phyloP scores from a whole-genome alignment of 768 basidiomycete species.

The Cubamyces lactineus region DNA sequence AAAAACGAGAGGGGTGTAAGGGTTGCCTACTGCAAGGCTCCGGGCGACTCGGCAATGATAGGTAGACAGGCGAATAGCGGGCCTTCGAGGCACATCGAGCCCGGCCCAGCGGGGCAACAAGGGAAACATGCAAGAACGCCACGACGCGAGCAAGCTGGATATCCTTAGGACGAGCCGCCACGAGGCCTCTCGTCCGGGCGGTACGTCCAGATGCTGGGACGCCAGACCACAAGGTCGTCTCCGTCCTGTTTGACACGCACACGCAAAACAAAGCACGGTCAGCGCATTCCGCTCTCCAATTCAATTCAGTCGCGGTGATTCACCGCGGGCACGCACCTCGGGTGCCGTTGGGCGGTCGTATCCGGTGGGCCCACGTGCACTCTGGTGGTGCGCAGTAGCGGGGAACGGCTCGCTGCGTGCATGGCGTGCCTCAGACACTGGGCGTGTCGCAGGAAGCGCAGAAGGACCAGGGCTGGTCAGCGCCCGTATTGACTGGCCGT shows the following conservation, averaged over 20 bases:
- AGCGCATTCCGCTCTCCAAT: not conserved
- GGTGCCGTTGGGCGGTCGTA: conserved; percentile 18
- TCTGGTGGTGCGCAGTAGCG: conserved; percentile 2
- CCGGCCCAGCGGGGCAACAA: conserved; percentile 15
- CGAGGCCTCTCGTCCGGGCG: conserved; percentile 26
- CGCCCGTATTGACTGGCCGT: conserved; percentile 1
- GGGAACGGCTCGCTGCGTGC: conserved; percentile 17
- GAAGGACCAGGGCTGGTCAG: conserved; percentile 12
- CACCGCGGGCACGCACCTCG: conserved; percentile 21
- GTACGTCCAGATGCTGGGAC: conserved; percentile 22
- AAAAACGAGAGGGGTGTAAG: not conserved
- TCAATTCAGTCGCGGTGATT: conserved; percentile 16
- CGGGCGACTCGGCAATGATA: conserved; percentile 2
- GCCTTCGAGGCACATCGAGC: conserved; percentile 20
- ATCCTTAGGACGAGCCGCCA: conserved; percentile 17
- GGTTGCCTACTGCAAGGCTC: conserved; percentile 3
- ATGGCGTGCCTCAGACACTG: conserved; percentile 11
- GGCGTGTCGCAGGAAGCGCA: conserved; percentile 18
- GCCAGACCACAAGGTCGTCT: conserved; percentile 25
- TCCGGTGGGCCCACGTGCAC: conserved; percentile 18
- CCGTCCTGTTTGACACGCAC: conserved; percentile 14
- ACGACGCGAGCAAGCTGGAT: not conserved
- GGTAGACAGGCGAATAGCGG: conserved; percentile 2
- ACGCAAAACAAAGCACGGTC: conserved; percentile 4
- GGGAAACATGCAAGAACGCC: not conserved